A percentile compares a stretch with the other conserved stretches of the same genome.
Conservation (phyloP, 495 filamentous ascomycete genomes). For the Daldinia caldariorum region DNA sequence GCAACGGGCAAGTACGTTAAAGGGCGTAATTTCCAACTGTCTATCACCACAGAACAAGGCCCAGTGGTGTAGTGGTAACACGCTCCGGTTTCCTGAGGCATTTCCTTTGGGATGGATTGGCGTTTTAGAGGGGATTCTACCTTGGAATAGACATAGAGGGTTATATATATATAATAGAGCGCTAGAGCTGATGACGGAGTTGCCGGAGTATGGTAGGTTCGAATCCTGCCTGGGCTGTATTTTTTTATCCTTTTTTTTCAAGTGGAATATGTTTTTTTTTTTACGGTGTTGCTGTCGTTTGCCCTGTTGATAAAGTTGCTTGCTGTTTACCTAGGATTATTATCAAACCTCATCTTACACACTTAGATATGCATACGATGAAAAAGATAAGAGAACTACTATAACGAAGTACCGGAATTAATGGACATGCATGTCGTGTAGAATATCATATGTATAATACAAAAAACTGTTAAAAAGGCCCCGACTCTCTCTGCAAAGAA, state of each 20-base stretch:
- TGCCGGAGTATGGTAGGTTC: not conserved
- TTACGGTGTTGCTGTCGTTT: not conserved
- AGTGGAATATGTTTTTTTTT: not conserved
- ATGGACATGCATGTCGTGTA: no score
- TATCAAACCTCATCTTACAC: not conserved
- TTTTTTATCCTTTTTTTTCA: not conserved
- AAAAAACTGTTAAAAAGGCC: not conserved
- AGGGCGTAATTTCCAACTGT: not conserved
- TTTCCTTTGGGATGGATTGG: not conserved
- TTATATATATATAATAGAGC: not conserved
- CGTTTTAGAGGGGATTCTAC: not conserved
- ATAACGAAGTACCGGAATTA: no score
- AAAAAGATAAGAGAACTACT: not conserved
- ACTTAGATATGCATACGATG: not conserved
- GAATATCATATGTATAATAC: no score
- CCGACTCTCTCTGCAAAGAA: not conserved
- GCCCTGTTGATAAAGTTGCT: not conserved
- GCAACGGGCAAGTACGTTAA: not conserved
- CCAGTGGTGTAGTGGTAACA: conserved; percentile 3
- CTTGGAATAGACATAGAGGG: not conserved
- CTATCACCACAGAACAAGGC: conserved; percentile 1
- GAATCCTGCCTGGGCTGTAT: not conserved
- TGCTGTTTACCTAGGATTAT: no score
- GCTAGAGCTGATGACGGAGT: not conserved
- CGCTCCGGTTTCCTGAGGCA: conserved; percentile 2